Percentiles rank a stretch among this genome's conserved stretches.
These are phyloP conservation scores for Gymnopilus junonius DNA, from an alignment of 768 basidiomycete species.

Conservation along the genomic window DNA sequence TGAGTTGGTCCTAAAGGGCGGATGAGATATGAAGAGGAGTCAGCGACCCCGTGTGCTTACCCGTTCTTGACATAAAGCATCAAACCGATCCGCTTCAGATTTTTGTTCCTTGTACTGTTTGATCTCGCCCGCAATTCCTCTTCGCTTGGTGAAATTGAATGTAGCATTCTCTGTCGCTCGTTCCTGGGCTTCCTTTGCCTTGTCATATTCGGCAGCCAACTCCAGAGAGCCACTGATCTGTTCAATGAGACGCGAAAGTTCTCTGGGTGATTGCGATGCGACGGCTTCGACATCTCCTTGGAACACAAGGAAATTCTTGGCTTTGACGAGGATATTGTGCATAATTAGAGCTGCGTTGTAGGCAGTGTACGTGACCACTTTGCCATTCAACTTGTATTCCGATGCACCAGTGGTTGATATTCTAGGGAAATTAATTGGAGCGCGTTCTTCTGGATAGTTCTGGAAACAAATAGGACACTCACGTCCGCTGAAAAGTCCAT, in stretches of 20 bases:
- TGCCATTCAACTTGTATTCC: slow-evolving; percentile 87
- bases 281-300: slow-evolving; percentile 99
- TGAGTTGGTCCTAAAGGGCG: slow-evolving; percentile 69
- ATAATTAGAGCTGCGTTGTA: slow-evolving; percentile 90
- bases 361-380: slow-evolving; percentile 79
- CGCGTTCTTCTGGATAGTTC: background rate
- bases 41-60: slow-evolving; percentile 43
- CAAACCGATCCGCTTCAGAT: slow-evolving; percentile 88
- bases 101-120: slow-evolving; percentile 98
- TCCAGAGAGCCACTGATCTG: slow-evolving; percentile 96
- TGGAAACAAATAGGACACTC: slow-evolving; percentile 43
- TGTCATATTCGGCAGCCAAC: slow-evolving; percentile 86
- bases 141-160: slow-evolving; percentile 91
- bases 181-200: slow-evolving; percentile 84
- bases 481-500: slow-evolving; percentile 93
- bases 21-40: background rate
- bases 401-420: slow-evolving; percentile 88
- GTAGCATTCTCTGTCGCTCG: slow-evolving; percentile 94
- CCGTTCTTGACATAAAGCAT: slow-evolving; percentile 72
- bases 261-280: slow-evolving; percentile 91
- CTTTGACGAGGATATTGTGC: slow-evolving; percentile 97
- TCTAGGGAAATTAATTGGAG: slow-evolving; percentile 42
- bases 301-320: slow-evolving; percentile 99
- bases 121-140: slow-evolving; percentile 93
- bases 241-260: slow-evolving; percentile 89